phyloP scores from a whole-genome alignment of 2,329 filamentous ascomycete genomes.

The Beauveria medogensis region DNA sequence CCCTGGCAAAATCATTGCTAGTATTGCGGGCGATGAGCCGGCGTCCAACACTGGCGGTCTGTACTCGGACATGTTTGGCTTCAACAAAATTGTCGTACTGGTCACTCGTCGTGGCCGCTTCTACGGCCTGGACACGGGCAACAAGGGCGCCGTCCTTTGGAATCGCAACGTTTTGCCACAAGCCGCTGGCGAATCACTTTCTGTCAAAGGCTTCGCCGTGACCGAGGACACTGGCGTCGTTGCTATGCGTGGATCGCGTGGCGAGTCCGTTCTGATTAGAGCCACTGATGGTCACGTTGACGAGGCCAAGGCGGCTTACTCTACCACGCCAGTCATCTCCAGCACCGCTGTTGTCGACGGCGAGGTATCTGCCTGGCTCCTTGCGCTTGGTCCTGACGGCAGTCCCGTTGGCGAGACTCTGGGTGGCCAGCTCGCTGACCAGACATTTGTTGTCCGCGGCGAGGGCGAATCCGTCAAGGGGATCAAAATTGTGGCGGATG shows the following conservation, averaged over 20 bases:
- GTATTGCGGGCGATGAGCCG: conserved; percentile 50
- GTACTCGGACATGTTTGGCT: conserved; percentile 72
- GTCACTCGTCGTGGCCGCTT: conserved; percentile 73
- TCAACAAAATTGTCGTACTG: conserved; percentile 76
- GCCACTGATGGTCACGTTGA: conserved; percentile 44
- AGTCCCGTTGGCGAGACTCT: conserved; percentile 37
- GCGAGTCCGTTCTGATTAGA: conserved; percentile 52
- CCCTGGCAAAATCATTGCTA: conserved; percentile 59
- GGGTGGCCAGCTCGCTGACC: conserved; percentile 37
- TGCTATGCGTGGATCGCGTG: conserved; percentile 50
- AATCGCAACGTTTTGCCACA: conserved; percentile 55
- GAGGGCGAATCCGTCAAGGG: conserved; percentile 45
- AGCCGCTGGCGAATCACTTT: conserved; percentile 47
- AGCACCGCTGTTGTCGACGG: conserved; percentile 47
- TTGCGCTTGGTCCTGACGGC: conserved; percentile 45
- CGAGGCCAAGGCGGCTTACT: conserved; percentile 28
- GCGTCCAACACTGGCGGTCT: conserved; percentile 37
- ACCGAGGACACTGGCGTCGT: conserved; percentile 49
- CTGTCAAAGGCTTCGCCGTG: conserved; percentile 59
- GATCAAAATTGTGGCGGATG: conserved; percentile 40
- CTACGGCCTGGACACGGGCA: conserved; percentile 70
- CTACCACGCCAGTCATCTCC: conserved; percentile 22
- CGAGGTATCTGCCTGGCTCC: conserved; percentile 42
- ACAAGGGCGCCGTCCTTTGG: conserved; percentile 70
- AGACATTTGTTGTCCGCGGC: conserved; percentile 46